Base-by-base conservation (phyloP, 1,139 yeast genomes). In the Suhomyces ambrosiae region DNA sequence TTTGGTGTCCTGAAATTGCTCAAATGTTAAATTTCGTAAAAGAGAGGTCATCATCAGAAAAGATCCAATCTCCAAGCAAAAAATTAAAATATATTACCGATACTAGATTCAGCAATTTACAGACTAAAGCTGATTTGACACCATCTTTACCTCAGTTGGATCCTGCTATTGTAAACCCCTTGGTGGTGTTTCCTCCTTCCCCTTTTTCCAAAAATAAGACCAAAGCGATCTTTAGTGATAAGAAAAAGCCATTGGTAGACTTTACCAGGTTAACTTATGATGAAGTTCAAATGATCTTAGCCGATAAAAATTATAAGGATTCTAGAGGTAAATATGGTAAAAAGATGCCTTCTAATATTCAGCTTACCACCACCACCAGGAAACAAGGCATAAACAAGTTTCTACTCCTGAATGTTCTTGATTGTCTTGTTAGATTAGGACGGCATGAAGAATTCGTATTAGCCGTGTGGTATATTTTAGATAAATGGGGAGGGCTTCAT, bases 1-100 rank as follows among this genome's bases (percentile, higher is more conserved):
- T 53, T 4, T 66, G 69, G 69, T 48, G 59, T 41, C 70, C 72
- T 3, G 71, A 68, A 40, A 48, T 66, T n/a, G 52, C 50, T 2
- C 34, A 45, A 9, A 40, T 67, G 28, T 44, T 56, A 23, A 39
- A 47, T 4, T 51, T 47, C 37, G 39, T 56, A 9, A 27, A 25
- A 4, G 24, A 29, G 3, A 26, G 28, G 3, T 18, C 29, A 12
- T 28, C 33, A 4, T 14, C 18, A 16, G 24, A 23, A 3, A 27
- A 32, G 5, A 14, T 34, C 2, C 30, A 27, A 3, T 11, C 40
- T 3, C 35, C 42, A 2, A 37, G 37, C 16, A 40, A 40, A 17
- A 15, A 33, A 9, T 25, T 42, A 11, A 45, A 43, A 34, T 41
- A 41, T 15, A 37, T 32, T 10, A 58, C 59, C 3, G 60, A 58